Percentiles rank a stretch among this genome's conserved stretches.
These are phyloP conservation scores for Pleoardoris graminearum DNA, from an alignment of 2,329 filamentous ascomycete genomes.

Conservation along the genomic window DNA sequence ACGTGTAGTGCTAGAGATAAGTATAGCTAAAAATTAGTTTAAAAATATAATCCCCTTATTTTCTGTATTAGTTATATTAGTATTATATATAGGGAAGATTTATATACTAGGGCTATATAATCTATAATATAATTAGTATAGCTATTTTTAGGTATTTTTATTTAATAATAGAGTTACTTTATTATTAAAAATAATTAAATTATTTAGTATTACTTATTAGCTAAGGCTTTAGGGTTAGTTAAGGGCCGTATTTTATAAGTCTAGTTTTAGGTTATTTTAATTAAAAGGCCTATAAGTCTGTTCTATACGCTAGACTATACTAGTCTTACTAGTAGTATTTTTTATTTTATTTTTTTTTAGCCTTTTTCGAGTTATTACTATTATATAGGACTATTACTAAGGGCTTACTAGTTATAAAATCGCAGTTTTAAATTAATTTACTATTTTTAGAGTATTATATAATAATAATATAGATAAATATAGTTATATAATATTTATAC, in stretches of 20 bases:
- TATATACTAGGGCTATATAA: no score
- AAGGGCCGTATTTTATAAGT: background rate
- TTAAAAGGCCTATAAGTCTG: background rate
- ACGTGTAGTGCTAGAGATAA: background rate
- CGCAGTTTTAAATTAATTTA: background rate
- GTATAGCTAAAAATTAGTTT: background rate
- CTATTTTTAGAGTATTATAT: background rate
- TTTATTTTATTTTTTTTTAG: background rate
- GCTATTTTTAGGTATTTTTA: background rate
- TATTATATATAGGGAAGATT: background rate
- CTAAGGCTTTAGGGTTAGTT: background rate
- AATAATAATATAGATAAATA: background rate
- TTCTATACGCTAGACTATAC: background rate
- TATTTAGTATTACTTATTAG: background rate
- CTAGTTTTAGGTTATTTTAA: background rate
- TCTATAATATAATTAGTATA: background rate
- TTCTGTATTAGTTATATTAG: background rate
- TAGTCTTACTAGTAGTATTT: background rate
- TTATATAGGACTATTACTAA: background rate
- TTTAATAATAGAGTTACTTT: background rate
- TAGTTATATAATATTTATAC: background rate
- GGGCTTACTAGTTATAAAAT: background rate
- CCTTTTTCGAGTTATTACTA: background rate
- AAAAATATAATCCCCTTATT: background rate
- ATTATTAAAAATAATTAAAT: background rate